Base-by-base conservation (phyloP, 306 rosid genomes). In the Herpetospermum pedunculosum region DNA sequence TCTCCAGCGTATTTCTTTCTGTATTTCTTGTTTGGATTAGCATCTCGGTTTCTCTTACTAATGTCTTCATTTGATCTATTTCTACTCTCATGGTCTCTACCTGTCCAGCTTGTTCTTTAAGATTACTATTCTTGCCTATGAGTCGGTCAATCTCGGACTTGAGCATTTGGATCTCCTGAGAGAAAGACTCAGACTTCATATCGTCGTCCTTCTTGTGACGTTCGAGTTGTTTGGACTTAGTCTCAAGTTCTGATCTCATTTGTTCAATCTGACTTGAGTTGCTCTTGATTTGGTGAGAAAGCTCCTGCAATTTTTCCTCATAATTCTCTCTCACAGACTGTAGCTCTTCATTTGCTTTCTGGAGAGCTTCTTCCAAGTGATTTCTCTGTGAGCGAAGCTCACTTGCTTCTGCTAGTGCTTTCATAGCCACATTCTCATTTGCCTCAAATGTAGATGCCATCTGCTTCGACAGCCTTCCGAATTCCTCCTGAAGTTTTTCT, bases 401-500 rank as follows among this genome's bases (percentile, higher is more conserved):
- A 34, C 81, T 79, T 16, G 96, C 96, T 81, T 91, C 97, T 43
- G 86, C 73, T 73, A 88, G 48, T 44, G 99, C 97, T 69, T 72
- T 89, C 77, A 81, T 72, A 21, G 96, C 83, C 72, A 88, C 91
- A 86, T 88, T 91, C 84, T 95, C 92, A 40, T 91, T 95, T 60
- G 87, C 92, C 71, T 88, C 95, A 79, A 95, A 95, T 40, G 89
- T 81, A 21, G 96, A 87, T 16, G 87, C 83, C 96, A 95, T 88
- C 76, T 91, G 96, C 59, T 55, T 71, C 35, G 99, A 88, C 57
- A 95, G 88, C 78, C 83, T 84, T 81, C 75, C 82, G 53, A 91
- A 88, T 83, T 95, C 97, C 79, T 88, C 96, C 81, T 95, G 99
- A 73, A 95, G 92, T 77, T 88, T 88, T 87, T 86, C 97, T 48